A percentile compares a stretch with the other conserved stretches of the same genome.
These are phyloP conservation scores for Adenanthera pavonina DNA, from an alignment of 306 rosid genomes.

Conservation along the genomic window DNA sequence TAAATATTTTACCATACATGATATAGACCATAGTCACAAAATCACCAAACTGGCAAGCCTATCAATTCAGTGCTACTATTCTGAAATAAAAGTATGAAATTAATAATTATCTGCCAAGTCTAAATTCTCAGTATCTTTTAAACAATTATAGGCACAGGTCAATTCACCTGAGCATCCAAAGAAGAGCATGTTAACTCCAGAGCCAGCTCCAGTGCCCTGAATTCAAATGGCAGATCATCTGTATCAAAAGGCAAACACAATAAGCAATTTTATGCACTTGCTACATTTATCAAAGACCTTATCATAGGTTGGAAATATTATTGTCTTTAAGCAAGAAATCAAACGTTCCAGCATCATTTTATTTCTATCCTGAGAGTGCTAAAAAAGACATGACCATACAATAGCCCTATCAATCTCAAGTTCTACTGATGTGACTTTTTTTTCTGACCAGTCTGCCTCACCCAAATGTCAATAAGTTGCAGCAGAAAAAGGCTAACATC, in stretches of 20 bases:
- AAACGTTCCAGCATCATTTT: conserved; percentile 21
- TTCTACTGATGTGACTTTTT: neutral
- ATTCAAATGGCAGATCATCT: conserved; percentile 94
- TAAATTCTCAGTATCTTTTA: neutral
- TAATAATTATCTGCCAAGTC: neutral
- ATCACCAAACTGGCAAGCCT: neutral
- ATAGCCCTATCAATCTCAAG: conserved; percentile 4
- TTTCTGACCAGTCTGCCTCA: neutral
- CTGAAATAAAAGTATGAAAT: neutral
- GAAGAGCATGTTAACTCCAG: conserved; percentile 89
- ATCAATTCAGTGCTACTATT: conserved; percentile 7
- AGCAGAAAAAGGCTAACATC: conserved; percentile 17
- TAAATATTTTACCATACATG: conserved; percentile 18
- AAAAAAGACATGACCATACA: neutral
- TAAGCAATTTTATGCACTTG: conserved; percentile 44
- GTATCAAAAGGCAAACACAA: conserved; percentile 48
- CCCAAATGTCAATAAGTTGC: conserved; percentile 31
- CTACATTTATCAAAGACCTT: conserved; percentile 4
- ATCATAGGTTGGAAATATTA: conserved; percentile 13
- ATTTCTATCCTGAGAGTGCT: conserved; percentile 24
- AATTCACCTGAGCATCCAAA: conserved; percentile 81
- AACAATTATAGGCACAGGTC: conserved; percentile 30
- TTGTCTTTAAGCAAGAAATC: conserved; percentile 26
- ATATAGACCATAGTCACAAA: conserved; percentile 20
- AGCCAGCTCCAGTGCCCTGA: conserved; percentile 92